Percentiles rank a stretch among this genome's conserved stretches.
Conservation (phyloP, 495 filamentous ascomycete species). For the Xylaria venustula region DNA sequence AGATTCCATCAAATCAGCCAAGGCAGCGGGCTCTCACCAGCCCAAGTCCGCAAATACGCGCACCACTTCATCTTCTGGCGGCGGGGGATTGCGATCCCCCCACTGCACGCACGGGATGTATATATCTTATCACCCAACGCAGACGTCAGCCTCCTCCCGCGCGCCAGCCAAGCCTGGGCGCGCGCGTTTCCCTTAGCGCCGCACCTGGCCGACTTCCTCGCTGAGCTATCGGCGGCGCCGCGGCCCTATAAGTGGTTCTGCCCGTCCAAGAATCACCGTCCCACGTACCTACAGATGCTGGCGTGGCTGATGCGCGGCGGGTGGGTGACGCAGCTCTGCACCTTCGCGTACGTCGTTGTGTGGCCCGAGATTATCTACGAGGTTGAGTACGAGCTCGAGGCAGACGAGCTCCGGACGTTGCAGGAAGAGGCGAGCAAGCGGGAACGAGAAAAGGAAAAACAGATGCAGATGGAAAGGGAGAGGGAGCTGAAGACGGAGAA, state of each 20-base stretch:
- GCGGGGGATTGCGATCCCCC: conserved; percentile 85
- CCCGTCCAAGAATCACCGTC: conserved; percentile 84
- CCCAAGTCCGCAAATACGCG: conserved; percentile 79
- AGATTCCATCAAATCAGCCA: conserved; percentile 76
- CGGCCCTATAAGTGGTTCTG: conserved; percentile 77
- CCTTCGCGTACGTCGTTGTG: conserved; percentile 78
- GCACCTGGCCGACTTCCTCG: conserved; percentile 79
- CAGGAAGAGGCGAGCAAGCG: conserved; percentile 17
- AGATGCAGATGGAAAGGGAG: conserved; percentile 3
- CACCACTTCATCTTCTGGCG: conserved; percentile 95
- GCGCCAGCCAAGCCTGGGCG: conserved; percentile 71
- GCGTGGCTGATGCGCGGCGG: conserved; percentile 89
- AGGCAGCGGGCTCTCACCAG: conserved; percentile 66
- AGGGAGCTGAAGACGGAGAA: too few species aligned
- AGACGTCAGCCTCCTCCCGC: conserved; percentile 68
- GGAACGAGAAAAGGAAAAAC: conserved; percentile 19
- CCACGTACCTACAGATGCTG: conserved; percentile 82
- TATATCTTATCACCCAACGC: conserved; percentile 94
- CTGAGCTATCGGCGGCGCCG: conserved; percentile 70
- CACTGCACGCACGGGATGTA: conserved; percentile 84
- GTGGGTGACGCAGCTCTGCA: conserved; percentile 88
- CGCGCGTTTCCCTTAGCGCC: conserved; percentile 77
- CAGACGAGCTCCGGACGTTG: conserved; percentile 42
- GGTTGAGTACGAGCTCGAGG: conserved; percentile 56
- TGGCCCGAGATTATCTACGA: conserved; percentile 61